A percentile compares a stretch with the other conserved stretches of the same genome.
Conservation (phyloP, 78 protist genomes). For the Emiliania huxleyi region DNA sequence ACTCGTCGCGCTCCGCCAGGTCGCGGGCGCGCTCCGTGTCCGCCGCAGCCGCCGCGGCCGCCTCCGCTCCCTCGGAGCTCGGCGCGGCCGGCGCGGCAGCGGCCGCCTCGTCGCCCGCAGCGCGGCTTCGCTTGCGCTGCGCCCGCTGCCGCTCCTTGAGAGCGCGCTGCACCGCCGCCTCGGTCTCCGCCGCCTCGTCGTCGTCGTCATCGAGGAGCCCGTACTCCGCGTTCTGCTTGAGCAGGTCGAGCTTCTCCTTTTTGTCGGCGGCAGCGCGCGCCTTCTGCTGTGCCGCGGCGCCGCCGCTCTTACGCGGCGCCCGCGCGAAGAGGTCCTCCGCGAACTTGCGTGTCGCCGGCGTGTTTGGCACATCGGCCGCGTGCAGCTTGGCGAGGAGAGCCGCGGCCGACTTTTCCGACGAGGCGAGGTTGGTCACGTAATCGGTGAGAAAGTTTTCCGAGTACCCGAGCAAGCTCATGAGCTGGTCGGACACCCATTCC, state of each 20-base stretch:
- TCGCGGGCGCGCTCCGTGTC: constrained; percentile 33
- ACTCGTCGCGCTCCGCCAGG: constrained; percentile 40
- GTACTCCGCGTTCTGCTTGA: not conserved
- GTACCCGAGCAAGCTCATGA: constrained; percentile 8
- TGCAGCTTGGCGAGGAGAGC: not conserved
- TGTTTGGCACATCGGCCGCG: not conserved
- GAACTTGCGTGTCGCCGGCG: not conserved
- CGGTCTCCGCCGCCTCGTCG: not conserved
- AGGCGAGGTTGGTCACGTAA: not conserved
- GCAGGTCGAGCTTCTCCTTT: not conserved
- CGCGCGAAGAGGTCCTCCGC: not conserved
- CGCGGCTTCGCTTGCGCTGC: not conserved
- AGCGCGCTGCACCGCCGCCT: not conserved
- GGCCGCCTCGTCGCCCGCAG: not conserved
- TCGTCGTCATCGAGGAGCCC: constrained; percentile 22
- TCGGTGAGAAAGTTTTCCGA: not conserved
- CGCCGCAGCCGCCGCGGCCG: not conserved
- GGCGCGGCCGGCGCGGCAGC: not conserved
- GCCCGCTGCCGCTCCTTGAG: not conserved
- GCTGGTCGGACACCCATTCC: constrained; percentile 28
- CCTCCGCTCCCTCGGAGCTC: not conserved
- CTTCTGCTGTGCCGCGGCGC: not conserved
- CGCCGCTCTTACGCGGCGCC: not conserved
- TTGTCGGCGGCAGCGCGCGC: not conserved
- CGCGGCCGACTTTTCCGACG: not conserved